These are phyloP conservation scores for Monosporascus cannonballus DNA, from an alignment of 2,329 filamentous ascomycete species.

Conservation along the genomic window DNA sequence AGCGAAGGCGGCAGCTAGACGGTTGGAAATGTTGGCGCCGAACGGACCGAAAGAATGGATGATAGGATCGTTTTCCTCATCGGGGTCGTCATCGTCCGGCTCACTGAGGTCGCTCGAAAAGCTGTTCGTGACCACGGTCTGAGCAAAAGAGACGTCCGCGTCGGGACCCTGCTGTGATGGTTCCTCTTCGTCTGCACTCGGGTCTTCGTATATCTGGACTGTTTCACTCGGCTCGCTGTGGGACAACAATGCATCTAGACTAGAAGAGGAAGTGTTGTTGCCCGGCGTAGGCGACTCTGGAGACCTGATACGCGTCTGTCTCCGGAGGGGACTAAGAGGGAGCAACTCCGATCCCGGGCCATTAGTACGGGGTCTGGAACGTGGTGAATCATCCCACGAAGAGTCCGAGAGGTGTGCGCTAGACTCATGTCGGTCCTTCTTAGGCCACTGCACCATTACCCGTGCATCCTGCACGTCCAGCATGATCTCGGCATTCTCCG, in stretches of 20 bases:
- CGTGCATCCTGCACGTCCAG: constrained; percentile 90
- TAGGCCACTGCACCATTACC: constrained; percentile 85
- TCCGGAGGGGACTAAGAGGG: constrained; percentile 55
- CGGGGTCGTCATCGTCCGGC: constrained; percentile 66
- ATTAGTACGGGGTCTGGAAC: constrained; percentile 25
- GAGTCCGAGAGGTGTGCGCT: constrained; percentile 55
- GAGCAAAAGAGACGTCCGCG: constrained; percentile 37
- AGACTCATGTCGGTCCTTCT: constrained; percentile 42
- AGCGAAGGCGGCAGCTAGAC: constrained; percentile 68
- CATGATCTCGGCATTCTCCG: constrained; percentile 84
- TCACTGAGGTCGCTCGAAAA: constrained; percentile 55
- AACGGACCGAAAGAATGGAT: constrained; percentile 89
- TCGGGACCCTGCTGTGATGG: constrained; percentile 28
- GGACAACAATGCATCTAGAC: constrained; percentile 39
- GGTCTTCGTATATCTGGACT: constrained; percentile 71
- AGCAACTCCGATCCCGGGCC: constrained; percentile 35
- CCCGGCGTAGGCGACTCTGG: constrained; percentile 63
- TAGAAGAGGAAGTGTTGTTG: constrained; percentile 35
- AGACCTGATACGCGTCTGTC: constrained; percentile 56
- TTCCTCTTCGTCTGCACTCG: constrained; percentile 48
- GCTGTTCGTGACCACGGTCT: constrained; percentile 44
- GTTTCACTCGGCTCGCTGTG: constrained; percentile 31
- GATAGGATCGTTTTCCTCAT: constrained; percentile 92
- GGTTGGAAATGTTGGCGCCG: constrained; percentile 76
- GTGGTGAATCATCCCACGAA: constrained; percentile 63